These are phyloP conservation scores for Ascochyta viciae-villosae DNA, from an alignment of 2,329 filamentous ascomycete genomes.

Conservation along the genomic window DNA sequence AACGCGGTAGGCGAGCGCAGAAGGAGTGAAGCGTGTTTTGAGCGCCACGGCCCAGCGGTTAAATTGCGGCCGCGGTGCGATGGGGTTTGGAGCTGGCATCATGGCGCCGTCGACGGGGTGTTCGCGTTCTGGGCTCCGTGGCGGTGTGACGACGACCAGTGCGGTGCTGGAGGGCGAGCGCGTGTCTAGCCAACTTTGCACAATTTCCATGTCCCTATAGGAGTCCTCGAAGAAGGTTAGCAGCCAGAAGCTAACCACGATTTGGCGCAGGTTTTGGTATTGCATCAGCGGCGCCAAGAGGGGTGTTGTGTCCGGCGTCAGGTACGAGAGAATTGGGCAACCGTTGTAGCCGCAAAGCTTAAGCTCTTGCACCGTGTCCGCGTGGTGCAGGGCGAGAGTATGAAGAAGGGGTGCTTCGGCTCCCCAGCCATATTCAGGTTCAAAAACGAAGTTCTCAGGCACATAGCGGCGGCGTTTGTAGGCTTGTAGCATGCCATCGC, in stretches of 20 bases:
- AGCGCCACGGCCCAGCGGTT: conserved; percentile 54
- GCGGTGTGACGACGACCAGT: conserved; percentile 45
- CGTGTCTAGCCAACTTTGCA: conserved; percentile 53
- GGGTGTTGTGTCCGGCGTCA: conserved; percentile 48
- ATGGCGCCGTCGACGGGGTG: conserved; percentile 37
- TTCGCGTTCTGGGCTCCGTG: conserved; percentile 29
- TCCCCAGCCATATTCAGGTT: conserved; percentile 51
- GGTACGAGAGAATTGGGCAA: conserved; percentile 49
- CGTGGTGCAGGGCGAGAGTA: conserved; percentile 52
- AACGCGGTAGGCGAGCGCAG: conserved; percentile 51
- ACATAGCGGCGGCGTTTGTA: conserved; percentile 31
- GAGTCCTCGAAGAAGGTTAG: conserved; percentile 50
- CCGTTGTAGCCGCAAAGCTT: conserved; percentile 59
- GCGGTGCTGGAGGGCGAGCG: conserved; percentile 51
- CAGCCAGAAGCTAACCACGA: conserved; percentile 54
- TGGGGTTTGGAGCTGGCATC: conserved; percentile 30
- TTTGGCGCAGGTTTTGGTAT: conserved; percentile 51
- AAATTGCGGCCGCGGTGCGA: conserved; percentile 31
- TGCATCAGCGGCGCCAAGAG: conserved; percentile 51
- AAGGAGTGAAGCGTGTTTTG: conserved; percentile 49
- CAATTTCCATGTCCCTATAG: conserved; percentile 52
- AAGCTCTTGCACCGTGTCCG: conserved; percentile 52
- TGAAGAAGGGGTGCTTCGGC: conserved; percentile 50
- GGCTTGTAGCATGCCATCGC: conserved; percentile 31
- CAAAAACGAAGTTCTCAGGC: conserved; percentile 37